Evolutionary conservation across 495 filamentous ascomycete species (phyloP), one percentile per base, ranked within the genome.

Genomic region (Neurospora terricola): DNA sequence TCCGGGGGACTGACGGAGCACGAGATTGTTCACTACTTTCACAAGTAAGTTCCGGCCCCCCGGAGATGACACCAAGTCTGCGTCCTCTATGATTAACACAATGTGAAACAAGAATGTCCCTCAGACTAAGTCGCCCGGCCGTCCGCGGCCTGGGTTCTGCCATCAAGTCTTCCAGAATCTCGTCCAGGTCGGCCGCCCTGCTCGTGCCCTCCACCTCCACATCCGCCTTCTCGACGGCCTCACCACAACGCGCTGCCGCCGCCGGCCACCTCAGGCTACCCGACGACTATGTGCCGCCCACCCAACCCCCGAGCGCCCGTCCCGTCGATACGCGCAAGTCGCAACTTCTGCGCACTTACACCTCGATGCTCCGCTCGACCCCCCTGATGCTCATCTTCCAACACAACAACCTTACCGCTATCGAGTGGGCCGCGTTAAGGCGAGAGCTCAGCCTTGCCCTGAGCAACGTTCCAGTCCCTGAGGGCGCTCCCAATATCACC

Each of bases 341-440:
- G n/a, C 95, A 98, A 81, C 90, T 99, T 62, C 91, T 96, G 75
- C 90, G 96, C 69, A 88, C 92, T 81, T 99, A 99, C 84, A 95
- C 94, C 73, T 96, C 96, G 9, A 86, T 98, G 73, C 89, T 99
- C 74, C 93, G 92, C 59, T 94, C 94, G 43, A 90, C 92, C 21
- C 94, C 96, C 66, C 83, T 98, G 34, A 91, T 97, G 78, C 88
- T 99, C 73, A 85, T 98, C 77, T 95, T 99, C 87, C 95, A 98
- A 83, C 96, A 98, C 87, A 97, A 94, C 87, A 98, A 98, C 81
- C 85, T 99, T 70, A 92, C 91, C 70, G 89, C 94, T 5, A 84
- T 86, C 48, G 96, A 99, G 87, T 97, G 94, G 95, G 86, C 89
- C 38, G 90, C 90, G 14, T 88, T 99, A 72, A 88, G 96, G 71